These are phyloP conservation scores for Pythium brassicae DNA, from an alignment of 352 stramenopile genomes.

Conservation along the genomic window DNA sequence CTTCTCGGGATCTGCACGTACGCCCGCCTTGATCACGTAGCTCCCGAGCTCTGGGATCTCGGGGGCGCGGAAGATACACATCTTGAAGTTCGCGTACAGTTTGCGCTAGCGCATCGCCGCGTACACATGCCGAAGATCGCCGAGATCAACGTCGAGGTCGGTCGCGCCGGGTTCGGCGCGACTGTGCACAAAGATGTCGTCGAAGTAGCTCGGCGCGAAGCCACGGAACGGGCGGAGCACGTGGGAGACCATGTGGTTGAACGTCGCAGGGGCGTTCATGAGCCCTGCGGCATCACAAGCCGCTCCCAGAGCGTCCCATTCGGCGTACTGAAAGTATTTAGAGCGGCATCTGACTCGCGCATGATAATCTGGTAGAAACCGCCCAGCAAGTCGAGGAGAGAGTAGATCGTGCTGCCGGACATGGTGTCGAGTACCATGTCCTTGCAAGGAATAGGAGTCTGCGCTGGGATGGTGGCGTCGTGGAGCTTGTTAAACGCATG, in stretches of 20 bases:
- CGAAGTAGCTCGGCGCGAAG: slow-evolving; percentile 5
- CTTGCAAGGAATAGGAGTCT: slow-evolving; percentile 28
- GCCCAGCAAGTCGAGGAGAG: slow-evolving; percentile 20
- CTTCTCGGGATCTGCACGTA: slow-evolving; percentile 19
- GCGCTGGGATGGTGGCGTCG: slow-evolving; percentile 17
- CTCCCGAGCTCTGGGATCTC: neutral
- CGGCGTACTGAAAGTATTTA: slow-evolving; percentile 18
- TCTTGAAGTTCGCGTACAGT: slow-evolving; percentile 1
- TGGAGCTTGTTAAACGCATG: slow-evolving; percentile 36
- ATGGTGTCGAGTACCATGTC: slow-evolving; percentile 24
- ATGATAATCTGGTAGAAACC: slow-evolving; percentile 32
- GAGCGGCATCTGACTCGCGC: slow-evolving; percentile 4
- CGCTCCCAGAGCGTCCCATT: slow-evolving; percentile 22
- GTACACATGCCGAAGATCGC: neutral
- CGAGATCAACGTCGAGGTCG: neutral
- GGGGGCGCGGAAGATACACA: neutral
- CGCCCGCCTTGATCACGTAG: neutral
- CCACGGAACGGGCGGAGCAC: neutral
- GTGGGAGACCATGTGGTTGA: slow-evolving; percentile 17
- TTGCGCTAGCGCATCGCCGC: too few species aligned
- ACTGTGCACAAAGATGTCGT: slow-evolving; percentile 8
- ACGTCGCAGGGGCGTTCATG: slow-evolving; percentile 19
- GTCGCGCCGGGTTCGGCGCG: neutral
- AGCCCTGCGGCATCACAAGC: slow-evolving; percentile 22
- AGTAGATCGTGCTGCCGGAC: slow-evolving; percentile 23